Conservation (phyloP, 495 filamentous ascomycete species). For the Lindgomyces ingoldianus region DNA sequence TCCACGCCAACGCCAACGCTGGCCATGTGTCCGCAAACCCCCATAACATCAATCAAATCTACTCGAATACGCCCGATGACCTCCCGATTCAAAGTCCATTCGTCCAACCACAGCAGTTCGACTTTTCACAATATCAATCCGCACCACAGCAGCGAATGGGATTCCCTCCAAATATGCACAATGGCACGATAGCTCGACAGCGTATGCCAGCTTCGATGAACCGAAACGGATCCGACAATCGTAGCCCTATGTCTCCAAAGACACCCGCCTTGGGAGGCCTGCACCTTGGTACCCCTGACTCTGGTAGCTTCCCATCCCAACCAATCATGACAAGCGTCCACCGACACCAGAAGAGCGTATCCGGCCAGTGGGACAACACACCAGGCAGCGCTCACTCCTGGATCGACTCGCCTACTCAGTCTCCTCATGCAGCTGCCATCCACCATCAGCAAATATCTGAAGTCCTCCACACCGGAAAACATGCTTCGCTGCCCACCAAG, state of each 20-base stretch:
- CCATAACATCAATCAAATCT: constrained; percentile 64
- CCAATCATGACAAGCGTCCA: constrained; percentile 67
- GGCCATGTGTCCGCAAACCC: constrained; percentile 38
- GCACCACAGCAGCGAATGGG: constrained; percentile 46
- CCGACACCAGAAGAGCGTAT: constrained; percentile 77
- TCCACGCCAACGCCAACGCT: constrained; percentile 28
- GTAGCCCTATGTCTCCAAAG: constrained; percentile 81
- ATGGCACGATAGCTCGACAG: constrained; percentile 16
- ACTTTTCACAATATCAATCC: constrained; percentile 67
- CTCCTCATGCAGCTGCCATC: constrained; percentile 48
- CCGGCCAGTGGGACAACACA: constrained; percentile 78
- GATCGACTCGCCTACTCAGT: constrained; percentile 72
- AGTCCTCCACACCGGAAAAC: constrained; percentile 67
- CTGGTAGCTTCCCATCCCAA: constrained; percentile 70
- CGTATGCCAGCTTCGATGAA: constrained; percentile 58
- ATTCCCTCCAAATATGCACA: constrained; percentile 27
- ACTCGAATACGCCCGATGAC: constrained; percentile 83
- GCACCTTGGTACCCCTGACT: constrained; percentile 63
- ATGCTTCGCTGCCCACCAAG: constrained; percentile 69
- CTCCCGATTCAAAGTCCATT: constrained; percentile 87
- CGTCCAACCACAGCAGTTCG: constrained; percentile 64
- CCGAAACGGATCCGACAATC: constrained; percentile 66
- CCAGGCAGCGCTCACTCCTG: constrained; percentile 77
- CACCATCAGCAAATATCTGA: constrained; percentile 67
- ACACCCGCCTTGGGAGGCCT: constrained; percentile 61